Conservation (phyloP, 352 stramenopile species). For the Globisporangium cystogenes region DNA sequence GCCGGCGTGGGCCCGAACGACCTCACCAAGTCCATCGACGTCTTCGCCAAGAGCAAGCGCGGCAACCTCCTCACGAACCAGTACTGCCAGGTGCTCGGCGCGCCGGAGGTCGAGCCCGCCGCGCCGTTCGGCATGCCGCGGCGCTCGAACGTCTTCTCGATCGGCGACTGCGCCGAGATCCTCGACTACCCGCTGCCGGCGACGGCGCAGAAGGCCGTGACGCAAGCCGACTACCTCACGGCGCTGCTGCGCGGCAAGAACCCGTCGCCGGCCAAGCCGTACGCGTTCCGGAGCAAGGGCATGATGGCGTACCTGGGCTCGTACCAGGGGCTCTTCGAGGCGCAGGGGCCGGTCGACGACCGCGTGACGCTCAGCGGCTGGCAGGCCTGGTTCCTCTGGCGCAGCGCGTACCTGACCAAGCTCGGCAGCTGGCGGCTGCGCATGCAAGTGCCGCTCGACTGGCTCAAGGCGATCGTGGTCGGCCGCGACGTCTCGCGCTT, state of each 20-base stretch:
- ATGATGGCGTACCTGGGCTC: slow-evolving; percentile 94
- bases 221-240: slow-evolving; percentile 62
- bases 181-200: slow-evolving; percentile 84
- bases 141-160: slow-evolving; percentile 90
- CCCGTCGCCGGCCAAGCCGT: slow-evolving; percentile 41
- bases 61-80: slow-evolving; percentile 83
- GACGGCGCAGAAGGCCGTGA: slow-evolving; percentile 90
- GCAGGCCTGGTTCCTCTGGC: slow-evolving; percentile 90
- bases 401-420: slow-evolving; percentile 95
- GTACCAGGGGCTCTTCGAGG: slow-evolving; percentile 90
- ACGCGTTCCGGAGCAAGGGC: slow-evolving; percentile 79
- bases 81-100: slow-evolving; percentile 72
- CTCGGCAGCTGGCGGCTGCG: slow-evolving; percentile 91
- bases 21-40: slow-evolving; percentile 66
- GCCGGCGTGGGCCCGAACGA: slow-evolving; percentile 73
- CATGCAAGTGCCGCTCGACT: slow-evolving; percentile 95
- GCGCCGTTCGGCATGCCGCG: slow-evolving; percentile 59
- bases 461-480: slow-evolving; percentile 96
- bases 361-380: slow-evolving; percentile 77
- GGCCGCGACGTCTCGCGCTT: slow-evolving; percentile 95
- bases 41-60: slow-evolving; percentile 74
- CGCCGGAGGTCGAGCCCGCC: slow-evolving; percentile 44
- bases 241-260: slow-evolving; percentile 53
- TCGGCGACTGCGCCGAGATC: slow-evolving; percentile 93
- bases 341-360: slow-evolving; percentile 32